Evolutionary conservation across 192 early-diverging fungal species (phyloP).

Genomic region (Backusella mclennaniae): DNA sequence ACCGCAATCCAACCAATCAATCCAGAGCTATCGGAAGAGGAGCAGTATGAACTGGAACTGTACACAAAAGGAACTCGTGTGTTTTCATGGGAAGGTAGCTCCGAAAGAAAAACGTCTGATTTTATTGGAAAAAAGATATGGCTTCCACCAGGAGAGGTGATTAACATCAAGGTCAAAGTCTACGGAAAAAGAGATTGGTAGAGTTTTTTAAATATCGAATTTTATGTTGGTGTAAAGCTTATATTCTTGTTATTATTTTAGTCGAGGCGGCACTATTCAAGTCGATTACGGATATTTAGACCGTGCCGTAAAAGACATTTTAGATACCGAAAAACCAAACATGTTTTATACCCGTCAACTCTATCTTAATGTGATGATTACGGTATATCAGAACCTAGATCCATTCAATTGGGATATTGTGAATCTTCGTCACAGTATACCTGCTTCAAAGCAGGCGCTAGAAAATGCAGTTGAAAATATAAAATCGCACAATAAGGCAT

Average conservation of each 20-base stretch:
- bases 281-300: conserved; percentile 68
- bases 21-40: conserved; percentile 59
- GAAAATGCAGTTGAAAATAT: conserved; percentile 1
- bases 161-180: conserved; percentile 58
- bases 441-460: neutral
- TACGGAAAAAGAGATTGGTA: conserved; percentile 75
- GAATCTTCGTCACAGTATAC: conserved; percentile 39
- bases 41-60: conserved; percentile 74
- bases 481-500: neutral
- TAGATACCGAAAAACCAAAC: neutral
- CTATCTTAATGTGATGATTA: conserved; percentile 64
- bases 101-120: conserved; percentile 19
- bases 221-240: no score
- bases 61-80: conserved; percentile 56
- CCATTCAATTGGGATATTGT: conserved; percentile 65
- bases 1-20: conserved; percentile 36
- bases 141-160: conserved; percentile 50
- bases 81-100: conserved; percentile 50
- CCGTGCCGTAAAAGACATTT: conserved; percentile 20
- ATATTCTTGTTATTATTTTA: conserved; percentile 16
- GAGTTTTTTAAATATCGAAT: no score
- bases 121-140: conserved; percentile 37
- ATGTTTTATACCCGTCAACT: conserved; percentile 67
- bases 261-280: conserved; percentile 66
- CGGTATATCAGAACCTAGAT: conserved; percentile 64